Evolutionary conservation across 1,284 basidiomycete genomes (phyloP).

Genomic region (Agroathelia rolfsii): DNA sequence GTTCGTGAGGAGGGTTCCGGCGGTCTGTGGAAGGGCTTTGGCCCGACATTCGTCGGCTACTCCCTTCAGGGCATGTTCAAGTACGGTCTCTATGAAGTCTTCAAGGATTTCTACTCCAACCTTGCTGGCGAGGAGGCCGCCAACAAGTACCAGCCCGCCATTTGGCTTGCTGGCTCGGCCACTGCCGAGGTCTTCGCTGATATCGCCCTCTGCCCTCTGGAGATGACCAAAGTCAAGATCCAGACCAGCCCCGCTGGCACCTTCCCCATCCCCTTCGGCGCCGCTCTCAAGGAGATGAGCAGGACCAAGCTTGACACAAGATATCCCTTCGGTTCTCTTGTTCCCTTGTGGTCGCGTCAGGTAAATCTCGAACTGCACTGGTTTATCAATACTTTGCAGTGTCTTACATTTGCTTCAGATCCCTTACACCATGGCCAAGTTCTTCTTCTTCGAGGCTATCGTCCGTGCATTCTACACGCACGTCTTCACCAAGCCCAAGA

Average conservation of each 20-base stretch:
- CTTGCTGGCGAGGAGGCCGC: constrained; percentile 49
- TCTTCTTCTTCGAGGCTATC: constrained; percentile 39
- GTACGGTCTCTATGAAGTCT: constrained; percentile 63
- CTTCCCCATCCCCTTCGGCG: constrained; percentile 31
- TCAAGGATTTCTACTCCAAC: constrained; percentile 61
- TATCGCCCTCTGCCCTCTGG: constrained; percentile 37
- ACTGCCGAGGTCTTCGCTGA: constrained; percentile 68
- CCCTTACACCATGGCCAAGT: constrained; percentile 41
- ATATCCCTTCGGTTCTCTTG: constrained; percentile 35
- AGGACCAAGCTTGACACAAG: constrained; percentile 27
- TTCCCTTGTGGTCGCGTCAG: constrained; percentile 37
- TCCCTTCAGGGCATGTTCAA: constrained; percentile 67
- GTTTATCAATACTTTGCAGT: too few species aligned
- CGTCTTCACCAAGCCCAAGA: constrained; percentile 33
- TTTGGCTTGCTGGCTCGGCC: constrained; percentile 64
- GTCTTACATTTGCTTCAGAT: constrained; percentile 25
- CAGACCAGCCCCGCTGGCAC: constrained; percentile 32
- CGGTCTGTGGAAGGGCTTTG: constrained; percentile 63
- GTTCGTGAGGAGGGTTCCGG: constrained; percentile 45
- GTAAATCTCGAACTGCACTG: too few species aligned
- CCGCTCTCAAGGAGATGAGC: constrained; percentile 29
- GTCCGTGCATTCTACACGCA: constrained; percentile 31
- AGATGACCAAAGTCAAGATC: constrained; percentile 39
- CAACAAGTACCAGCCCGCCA: constrained; percentile 52
- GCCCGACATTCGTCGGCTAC: constrained; percentile 59